phyloP scores from a whole-genome alignment of 805 yeast genomes.

The Barnettozyma vustinii region DNA sequence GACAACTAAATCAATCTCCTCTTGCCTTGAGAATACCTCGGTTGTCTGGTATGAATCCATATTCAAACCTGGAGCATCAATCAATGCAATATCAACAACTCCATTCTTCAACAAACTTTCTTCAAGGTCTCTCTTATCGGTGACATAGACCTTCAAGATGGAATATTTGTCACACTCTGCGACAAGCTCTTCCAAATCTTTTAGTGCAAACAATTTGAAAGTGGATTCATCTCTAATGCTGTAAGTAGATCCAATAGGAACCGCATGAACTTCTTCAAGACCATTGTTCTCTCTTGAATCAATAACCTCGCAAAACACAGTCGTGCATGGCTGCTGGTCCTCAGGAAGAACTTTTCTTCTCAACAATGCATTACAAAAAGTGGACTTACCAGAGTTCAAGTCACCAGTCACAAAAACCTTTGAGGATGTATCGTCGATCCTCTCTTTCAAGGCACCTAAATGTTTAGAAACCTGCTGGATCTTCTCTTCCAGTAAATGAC shows the following conservation, averaged over 20 bases:
- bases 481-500: conserved; percentile 65
- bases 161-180: conserved; percentile 66
- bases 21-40: conserved; percentile 92
- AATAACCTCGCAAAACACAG: conserved; percentile 90
- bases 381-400: conserved; percentile 92
- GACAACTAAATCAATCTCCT: conserved; percentile 92
- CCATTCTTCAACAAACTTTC: conserved; percentile 81
- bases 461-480: conserved; percentile 62
- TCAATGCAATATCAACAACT: conserved; percentile 82
- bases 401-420: conserved; percentile 97
- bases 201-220: conserved; percentile 48
- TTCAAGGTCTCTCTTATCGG: conserved; percentile 62
- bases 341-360: conserved; percentile 79
- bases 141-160: conserved; percentile 73
- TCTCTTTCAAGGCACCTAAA: conserved; percentile 61
- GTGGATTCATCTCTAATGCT: conserved; percentile 55
- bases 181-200: conserved; percentile 63
- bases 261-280: conserved; percentile 90
- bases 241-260: conserved; percentile 45
- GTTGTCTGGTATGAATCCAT: conserved; percentile 92
- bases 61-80: conserved; percentile 97
- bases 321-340: conserved; percentile 97
- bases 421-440: conserved; percentile 88
- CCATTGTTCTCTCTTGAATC: conserved; percentile 74
- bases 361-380: conserved; percentile 87